Evolutionary conservation across 2,329 filamentous ascomycete species (phyloP).

Genomic region (Escovopsis sp.): DNA sequence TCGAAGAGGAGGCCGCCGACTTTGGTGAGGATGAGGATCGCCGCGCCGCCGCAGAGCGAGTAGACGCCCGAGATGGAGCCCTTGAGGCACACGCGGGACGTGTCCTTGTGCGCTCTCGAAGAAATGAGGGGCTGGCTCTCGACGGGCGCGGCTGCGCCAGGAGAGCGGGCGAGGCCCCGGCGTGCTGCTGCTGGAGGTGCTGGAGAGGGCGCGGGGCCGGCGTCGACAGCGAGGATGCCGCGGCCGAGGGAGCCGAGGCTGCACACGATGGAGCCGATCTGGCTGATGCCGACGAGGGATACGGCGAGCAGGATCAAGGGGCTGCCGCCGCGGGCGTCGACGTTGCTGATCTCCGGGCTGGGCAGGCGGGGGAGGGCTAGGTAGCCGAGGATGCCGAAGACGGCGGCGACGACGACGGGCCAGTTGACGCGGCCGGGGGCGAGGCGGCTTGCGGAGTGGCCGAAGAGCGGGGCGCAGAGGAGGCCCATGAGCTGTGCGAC

Average conservation of each 20-base stretch:
- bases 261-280: slow-evolving; percentile 94
- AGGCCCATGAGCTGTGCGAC: slow-evolving; percentile 79
- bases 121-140: slow-evolving; percentile 28
- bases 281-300: slow-evolving; percentile 71
- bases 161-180: slow-evolving; percentile 15
- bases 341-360: slow-evolving; percentile 58
- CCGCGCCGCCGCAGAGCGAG: slow-evolving; percentile 75
- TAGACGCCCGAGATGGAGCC: slow-evolving; percentile 93
- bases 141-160: slow-evolving; percentile 24
- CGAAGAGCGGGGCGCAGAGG: slow-evolving; percentile 73
- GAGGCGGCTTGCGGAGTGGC: slow-evolving; percentile 57
- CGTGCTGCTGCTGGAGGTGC: slow-evolving; percentile 1
- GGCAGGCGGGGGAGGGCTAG: slow-evolving; percentile 56
- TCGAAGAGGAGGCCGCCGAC: slow-evolving; percentile 81
- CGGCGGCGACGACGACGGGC: slow-evolving; percentile 57
- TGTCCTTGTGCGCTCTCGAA: slow-evolving; percentile 16
- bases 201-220: slow-evolving; percentile 11
- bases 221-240: slow-evolving; percentile 50
- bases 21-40: slow-evolving; percentile 85
- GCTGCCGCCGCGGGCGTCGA: slow-evolving; percentile 50
- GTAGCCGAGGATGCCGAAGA: slow-evolving; percentile 68
- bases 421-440: slow-evolving; percentile 47
- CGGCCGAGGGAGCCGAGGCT: slow-evolving; percentile 77
- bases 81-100: slow-evolving; percentile 52
- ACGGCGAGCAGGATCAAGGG: slow-evolving; percentile 61